phyloP scores from a whole-genome alignment of 2,329 filamentous ascomycete genomes.

The Arthrobotrys conoides region DNA sequence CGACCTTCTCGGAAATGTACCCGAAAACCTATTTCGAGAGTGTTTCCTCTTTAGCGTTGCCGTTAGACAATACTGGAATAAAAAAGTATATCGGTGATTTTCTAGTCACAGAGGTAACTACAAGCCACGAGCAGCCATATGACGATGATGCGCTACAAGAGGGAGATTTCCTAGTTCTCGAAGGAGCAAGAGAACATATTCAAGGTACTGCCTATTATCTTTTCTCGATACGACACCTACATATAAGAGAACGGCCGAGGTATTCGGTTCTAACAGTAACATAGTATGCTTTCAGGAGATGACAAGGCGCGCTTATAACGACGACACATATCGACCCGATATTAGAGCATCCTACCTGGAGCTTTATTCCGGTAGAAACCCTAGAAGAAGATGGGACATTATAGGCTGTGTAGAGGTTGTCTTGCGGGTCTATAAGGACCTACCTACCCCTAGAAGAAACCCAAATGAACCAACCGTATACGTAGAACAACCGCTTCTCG shows the following conservation, averaged over 20 bases:
- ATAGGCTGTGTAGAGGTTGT: constrained; percentile 41
- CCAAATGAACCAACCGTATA: neutral
- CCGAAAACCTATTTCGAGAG: neutral
- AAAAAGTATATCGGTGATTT: constrained; percentile 27
- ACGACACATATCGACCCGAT: neutral
- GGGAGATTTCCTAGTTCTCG: constrained; percentile 44
- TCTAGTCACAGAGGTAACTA: constrained; percentile 19
- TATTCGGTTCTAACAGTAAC: neutral
- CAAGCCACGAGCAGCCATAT: neutral
- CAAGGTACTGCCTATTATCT: constrained; percentile 21
- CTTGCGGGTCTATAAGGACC: constrained; percentile 29
- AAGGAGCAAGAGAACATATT: constrained; percentile 31
- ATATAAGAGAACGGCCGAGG: neutral
- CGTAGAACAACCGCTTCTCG: constrained; percentile 11
- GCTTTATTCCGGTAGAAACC: constrained; percentile 2
- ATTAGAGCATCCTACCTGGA: constrained; percentile 45
- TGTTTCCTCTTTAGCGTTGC: neutral
- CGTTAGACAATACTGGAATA: constrained; percentile 2
- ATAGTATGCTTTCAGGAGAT: constrained; percentile 52
- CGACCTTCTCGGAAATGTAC: constrained; percentile 22
- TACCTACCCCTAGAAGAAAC: neutral
- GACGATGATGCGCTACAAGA: constrained; percentile 17
- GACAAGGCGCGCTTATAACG: neutral
- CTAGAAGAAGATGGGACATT: neutral
- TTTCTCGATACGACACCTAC: too few species aligned